A percentile compares a stretch with the other conserved stretches of the same genome.
Evolutionary conservation across 495 filamentous ascomycete genomes (phyloP).

Genomic region (Aspergillus sclerotiicarbonarius): DNA sequence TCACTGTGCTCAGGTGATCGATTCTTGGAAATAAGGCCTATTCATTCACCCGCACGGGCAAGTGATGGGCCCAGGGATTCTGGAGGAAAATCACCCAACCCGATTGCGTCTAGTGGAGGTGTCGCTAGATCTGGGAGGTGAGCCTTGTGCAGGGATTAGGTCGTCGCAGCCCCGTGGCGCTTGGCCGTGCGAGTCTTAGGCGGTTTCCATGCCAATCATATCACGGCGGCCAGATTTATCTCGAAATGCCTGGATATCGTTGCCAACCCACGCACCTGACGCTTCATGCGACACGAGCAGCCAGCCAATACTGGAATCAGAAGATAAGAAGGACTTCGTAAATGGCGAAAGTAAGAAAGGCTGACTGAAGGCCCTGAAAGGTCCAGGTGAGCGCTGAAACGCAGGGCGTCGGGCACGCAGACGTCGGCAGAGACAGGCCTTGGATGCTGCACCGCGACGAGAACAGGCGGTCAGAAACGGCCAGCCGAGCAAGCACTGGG

Average conservation of each 20-base stretch:
- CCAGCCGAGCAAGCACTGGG: background rate
- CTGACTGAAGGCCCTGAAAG: background rate
- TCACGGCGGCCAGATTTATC: slow-evolving; percentile 5
- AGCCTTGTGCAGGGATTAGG: slow-evolving; percentile 33
- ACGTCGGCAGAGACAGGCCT: slow-evolving; percentile 11
- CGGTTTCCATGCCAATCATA: slow-evolving; percentile 21
- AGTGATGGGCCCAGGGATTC: slow-evolving; percentile 14
- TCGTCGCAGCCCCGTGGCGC: slow-evolving; percentile 31
- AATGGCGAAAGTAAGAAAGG: background rate
- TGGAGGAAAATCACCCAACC: slow-evolving; percentile 16
- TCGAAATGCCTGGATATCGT: slow-evolving; percentile 7
- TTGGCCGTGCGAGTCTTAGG: slow-evolving; percentile 20
- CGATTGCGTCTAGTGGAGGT: slow-evolving; percentile 25
- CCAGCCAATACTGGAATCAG: background rate
- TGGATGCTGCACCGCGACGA: slow-evolving; percentile 10
- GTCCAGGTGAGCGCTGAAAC: slow-evolving; percentile 15
- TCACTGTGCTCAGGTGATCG: slow-evolving; percentile 16
- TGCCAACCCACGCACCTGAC: slow-evolving; percentile 5
- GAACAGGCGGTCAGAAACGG: slow-evolving; percentile 22
- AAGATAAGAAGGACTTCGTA: slow-evolving; percentile 5
- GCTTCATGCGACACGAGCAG: background rate
- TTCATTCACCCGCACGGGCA: slow-evolving; percentile 10
- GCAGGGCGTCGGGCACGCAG: slow-evolving; percentile 28
- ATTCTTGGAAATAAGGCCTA: slow-evolving; percentile 4
- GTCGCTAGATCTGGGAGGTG: slow-evolving; percentile 18